A percentile compares a stretch with the other conserved stretches of the same genome.
These are phyloP conservation scores for Stachybotrys echinatus DNA, from an alignment of 2,329 filamentous ascomycete genomes.

Conservation along the genomic window DNA sequence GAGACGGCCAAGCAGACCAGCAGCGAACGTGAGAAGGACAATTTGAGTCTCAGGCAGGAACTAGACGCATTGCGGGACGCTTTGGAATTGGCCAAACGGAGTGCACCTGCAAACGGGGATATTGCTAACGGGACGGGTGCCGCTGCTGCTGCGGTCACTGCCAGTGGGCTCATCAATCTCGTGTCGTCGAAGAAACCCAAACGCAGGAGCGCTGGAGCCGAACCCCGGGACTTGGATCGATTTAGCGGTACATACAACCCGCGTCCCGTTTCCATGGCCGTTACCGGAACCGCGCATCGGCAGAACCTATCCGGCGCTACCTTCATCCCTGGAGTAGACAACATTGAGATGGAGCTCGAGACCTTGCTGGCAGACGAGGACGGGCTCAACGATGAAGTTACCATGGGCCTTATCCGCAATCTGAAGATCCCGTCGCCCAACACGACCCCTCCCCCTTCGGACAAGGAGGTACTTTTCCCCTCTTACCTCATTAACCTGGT, in stretches of 20 bases:
- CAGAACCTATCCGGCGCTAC: conserved; percentile 70
- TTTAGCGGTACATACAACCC: conserved; percentile 93
- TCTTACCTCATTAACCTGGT: conserved; percentile 98
- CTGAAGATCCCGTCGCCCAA: conserved; percentile 91
- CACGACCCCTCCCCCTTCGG: conserved; percentile 82
- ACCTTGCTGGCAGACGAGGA: conserved; percentile 92
- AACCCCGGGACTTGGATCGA: conserved; percentile 78
- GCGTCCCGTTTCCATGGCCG: conserved; percentile 91
- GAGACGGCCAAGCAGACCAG: conserved; percentile 72
- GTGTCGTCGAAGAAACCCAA: conserved; percentile 97
- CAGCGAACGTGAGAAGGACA: conserved; percentile 76
- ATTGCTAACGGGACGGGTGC: conserved; percentile 34
- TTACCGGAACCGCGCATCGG: conserved; percentile 61
- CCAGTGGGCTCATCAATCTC: conserved; percentile 86
- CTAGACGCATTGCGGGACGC: conserved; percentile 88
- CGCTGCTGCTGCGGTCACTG: conserved; percentile 41
- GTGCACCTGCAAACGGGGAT: conserved; percentile 61
- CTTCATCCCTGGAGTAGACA: conserved; percentile 78
- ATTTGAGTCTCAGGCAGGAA: conserved; percentile 78
- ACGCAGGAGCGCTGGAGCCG: conserved; percentile 83
- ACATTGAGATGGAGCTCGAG: conserved; percentile 92
- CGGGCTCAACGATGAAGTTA: conserved; percentile 92
- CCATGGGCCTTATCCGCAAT: conserved; percentile 91
- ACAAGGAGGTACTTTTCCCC: conserved; percentile 98
- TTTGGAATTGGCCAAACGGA: conserved; percentile 78